These are phyloP conservation scores for Leucoagaricus sp. DNA, from an alignment of 1,284 basidiomycete genomes.

Conservation along the genomic window DNA sequence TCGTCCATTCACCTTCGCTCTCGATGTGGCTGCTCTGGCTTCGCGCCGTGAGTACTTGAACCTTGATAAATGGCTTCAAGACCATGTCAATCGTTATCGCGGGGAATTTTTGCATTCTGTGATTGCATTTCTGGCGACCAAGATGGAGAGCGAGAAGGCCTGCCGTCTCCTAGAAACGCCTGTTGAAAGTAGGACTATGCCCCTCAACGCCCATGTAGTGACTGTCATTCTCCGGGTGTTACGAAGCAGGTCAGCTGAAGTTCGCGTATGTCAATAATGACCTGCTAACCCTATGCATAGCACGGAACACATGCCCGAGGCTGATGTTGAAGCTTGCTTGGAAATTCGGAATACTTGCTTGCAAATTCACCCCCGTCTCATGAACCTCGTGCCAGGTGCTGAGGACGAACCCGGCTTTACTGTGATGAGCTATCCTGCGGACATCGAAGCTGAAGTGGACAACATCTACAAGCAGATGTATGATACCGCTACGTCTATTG, in stretches of 20 bases:
- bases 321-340: conserved; percentile 87
- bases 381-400: conserved; percentile 90
- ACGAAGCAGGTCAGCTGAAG: conserved; percentile 69
- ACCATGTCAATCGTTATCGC: conserved; percentile 81
- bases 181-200: conserved; percentile 79
- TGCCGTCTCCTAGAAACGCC: conserved; percentile 78
- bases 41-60: conserved; percentile 94
- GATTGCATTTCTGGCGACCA: conserved; percentile 86
- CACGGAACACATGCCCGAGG: conserved; percentile 64
- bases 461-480: conserved; percentile 99
- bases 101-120: conserved; percentile 87
- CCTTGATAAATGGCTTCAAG: conserved; percentile 94
- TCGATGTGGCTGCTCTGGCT: conserved; percentile 93
- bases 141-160: conserved; percentile 87
- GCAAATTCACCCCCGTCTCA: conserved; percentile 94
- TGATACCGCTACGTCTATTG: conserved; percentile 90
- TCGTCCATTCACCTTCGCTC: conserved; percentile 83
- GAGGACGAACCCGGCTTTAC: conserved; percentile 92
- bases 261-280: not conserved
- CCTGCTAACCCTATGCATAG: conserved; percentile 34
- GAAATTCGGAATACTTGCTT: conserved; percentile 93
- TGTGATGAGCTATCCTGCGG: conserved; percentile 85
- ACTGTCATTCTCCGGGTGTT: conserved; percentile 90
- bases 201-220: conserved; percentile 83
- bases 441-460: conserved; percentile 94